phyloP scores from a whole-genome alignment of 306 rosid genomes.

The Hippophae tibetana region DNA sequence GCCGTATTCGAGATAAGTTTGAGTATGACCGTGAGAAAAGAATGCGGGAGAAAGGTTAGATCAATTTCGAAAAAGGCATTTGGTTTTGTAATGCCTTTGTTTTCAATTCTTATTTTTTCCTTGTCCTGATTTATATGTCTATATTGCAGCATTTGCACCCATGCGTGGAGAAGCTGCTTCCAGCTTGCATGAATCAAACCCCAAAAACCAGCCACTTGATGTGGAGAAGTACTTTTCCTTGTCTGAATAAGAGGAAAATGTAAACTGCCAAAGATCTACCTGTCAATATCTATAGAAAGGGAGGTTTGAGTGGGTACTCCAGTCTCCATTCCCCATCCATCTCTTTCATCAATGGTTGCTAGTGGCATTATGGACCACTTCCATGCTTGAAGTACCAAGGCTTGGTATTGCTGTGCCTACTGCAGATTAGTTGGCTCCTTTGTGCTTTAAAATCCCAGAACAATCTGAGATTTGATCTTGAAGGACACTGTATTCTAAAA shows the following conservation, averaged over 20 bases:
- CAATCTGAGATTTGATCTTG: neutral
- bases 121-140: neutral
- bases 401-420: neutral
- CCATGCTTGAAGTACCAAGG: neutral
- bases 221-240: slow-evolving; percentile 53
- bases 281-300: neutral
- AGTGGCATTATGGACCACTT: neutral
- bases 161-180: slow-evolving; percentile 42
- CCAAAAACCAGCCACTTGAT: slow-evolving; percentile 42
- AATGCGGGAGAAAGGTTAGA: slow-evolving; percentile 85
- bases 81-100: slow-evolving; percentile 1
- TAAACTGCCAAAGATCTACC: neutral
- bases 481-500: neutral
- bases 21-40: slow-evolving; percentile 89
- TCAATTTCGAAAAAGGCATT: neutral
- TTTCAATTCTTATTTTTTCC: neutral
- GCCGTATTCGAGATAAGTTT: slow-evolving; percentile 75
- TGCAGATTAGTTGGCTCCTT: neutral
- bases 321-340: slow-evolving; percentile 9
- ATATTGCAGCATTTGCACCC: slow-evolving; percentile 81
- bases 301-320: neutral
- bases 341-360: neutral
- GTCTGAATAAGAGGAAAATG: slow-evolving; percentile 28
- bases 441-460: neutral
- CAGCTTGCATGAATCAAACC: slow-evolving; percentile 22